Evolutionary conservation across 2,329 filamentous ascomycete species (phyloP).

Genomic region (Aspergillus sp.): DNA sequence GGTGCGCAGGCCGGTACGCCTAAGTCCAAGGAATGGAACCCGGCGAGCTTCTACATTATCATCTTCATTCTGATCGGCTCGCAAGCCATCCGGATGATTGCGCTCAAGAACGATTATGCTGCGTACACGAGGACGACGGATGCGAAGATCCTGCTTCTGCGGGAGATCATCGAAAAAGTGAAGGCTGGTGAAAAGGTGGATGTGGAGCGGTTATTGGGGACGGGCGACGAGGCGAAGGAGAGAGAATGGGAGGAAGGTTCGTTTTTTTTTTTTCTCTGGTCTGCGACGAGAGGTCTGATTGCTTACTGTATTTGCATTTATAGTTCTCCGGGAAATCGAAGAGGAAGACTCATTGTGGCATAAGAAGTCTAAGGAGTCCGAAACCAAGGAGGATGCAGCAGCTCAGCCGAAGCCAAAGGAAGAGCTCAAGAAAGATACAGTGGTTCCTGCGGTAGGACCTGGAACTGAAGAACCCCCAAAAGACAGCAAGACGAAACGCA

Average conservation of each 20-base stretch:
- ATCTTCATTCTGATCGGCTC: conserved; percentile 88
- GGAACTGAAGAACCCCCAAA: conserved; percentile 12
- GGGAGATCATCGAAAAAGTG: conserved; percentile 56
- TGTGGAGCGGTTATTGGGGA: conserved; percentile 77
- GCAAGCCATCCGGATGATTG: conserved; percentile 90
- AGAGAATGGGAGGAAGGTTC: conserved; percentile 82
- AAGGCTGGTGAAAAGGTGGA: conserved; percentile 64
- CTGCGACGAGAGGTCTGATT: neutral
- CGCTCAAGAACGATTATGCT: conserved; percentile 70
- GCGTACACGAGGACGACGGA: conserved; percentile 74
- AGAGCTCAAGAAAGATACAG: conserved; percentile 15
- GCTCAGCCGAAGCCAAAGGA: conserved; percentile 10
- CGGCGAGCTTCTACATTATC: conserved; percentile 76
- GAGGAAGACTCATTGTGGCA: conserved; percentile 40
- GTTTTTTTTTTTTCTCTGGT: conserved; percentile 20
- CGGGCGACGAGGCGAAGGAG: conserved; percentile 72
- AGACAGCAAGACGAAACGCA: conserved; percentile 19
- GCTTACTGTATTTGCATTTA: conserved; percentile 2
- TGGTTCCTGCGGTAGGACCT: conserved; percentile 9
- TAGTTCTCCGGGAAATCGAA: conserved; percentile 40
- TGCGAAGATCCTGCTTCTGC: conserved; percentile 70
- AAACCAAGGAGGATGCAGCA: conserved; percentile 7
- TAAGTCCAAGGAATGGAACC: conserved; percentile 69
- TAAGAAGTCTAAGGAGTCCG: conserved; percentile 19
- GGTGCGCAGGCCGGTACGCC: conserved; percentile 23